Conservation (phyloP, 176 grass and related monocot species). For the Aegilops longissima region DNA sequence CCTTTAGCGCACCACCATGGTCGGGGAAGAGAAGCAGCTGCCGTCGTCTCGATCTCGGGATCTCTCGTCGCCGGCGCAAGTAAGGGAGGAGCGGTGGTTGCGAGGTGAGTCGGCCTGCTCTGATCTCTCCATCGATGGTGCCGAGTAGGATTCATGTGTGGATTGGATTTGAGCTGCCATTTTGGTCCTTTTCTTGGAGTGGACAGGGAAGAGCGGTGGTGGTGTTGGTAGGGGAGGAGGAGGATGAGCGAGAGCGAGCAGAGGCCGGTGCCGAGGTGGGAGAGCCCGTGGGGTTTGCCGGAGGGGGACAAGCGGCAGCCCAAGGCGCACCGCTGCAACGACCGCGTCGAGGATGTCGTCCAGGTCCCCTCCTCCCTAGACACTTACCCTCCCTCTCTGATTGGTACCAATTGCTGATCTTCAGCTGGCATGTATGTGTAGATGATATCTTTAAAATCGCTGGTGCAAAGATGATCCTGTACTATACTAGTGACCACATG, state of each 20-base stretch:
- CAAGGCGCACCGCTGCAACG: slow-evolving; percentile 86
- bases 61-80: background rate
- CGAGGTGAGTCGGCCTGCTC: background rate
- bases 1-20: no score
- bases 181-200: background rate
- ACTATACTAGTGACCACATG: no score
- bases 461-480: no score
- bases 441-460: background rate
- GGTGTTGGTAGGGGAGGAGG: background rate
- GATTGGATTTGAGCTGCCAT: slow-evolving; percentile 20
- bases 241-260: slow-evolving; percentile 69
- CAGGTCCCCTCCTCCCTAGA: slow-evolving; percentile 39
- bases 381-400: background rate
- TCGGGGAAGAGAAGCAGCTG: background rate
- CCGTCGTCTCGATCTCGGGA: slow-evolving; percentile 11
- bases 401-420: background rate
- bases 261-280: slow-evolving; percentile 66
- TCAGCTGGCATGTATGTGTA: background rate
- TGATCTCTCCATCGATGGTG: background rate
- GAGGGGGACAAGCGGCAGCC: slow-evolving; percentile 84
- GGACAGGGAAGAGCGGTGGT: background rate
- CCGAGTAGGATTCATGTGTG: background rate
- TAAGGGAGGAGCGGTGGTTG: background rate
- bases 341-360: slow-evolving; percentile 83
- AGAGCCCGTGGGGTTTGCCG: slow-evolving; percentile 88